A percentile compares a stretch with the other conserved stretches of the same genome.
Conservation (phyloP, 169 alveolate species). For the Plasmodium fragile region DNA sequence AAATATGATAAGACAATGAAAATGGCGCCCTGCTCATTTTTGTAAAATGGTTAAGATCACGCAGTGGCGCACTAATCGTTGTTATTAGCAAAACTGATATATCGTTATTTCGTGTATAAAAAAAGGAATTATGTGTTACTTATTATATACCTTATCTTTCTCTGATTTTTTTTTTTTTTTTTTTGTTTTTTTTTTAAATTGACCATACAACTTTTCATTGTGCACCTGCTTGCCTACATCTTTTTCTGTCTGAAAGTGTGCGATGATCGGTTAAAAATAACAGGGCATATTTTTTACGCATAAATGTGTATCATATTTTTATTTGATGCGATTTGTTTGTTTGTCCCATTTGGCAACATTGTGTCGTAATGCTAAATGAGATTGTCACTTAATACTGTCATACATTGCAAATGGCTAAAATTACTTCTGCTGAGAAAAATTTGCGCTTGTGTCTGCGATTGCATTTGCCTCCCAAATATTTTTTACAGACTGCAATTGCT, state of each 20-base stretch:
- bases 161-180: constrained; percentile 8
- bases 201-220: neutral
- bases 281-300: constrained; percentile 10
- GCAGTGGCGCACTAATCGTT: neutral
- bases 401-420: neutral
- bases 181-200: constrained; percentile 34
- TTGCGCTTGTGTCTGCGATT: neutral
- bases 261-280: constrained; percentile 3
- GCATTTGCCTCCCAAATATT: constrained; percentile 1
- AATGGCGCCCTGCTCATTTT: neutral
- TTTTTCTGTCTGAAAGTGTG: constrained; percentile 6
- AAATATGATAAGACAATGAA: neutral
- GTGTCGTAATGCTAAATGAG: neutral
- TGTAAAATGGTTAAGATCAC: neutral
- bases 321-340: neutral
- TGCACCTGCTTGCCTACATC: constrained; percentile 75
- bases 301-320: neutral
- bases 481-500: neutral
- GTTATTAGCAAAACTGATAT: neutral
- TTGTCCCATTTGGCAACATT: neutral
- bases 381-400: neutral
- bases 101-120: constrained; percentile 12
- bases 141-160: neutral
- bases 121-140: neutral
- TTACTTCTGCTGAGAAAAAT: neutral